A percentile compares a stretch with the other conserved stretches of the same genome.
Evolutionary conservation across 495 filamentous ascomycete species (phyloP).

Genomic region (Daldinia caldariorum): DNA sequence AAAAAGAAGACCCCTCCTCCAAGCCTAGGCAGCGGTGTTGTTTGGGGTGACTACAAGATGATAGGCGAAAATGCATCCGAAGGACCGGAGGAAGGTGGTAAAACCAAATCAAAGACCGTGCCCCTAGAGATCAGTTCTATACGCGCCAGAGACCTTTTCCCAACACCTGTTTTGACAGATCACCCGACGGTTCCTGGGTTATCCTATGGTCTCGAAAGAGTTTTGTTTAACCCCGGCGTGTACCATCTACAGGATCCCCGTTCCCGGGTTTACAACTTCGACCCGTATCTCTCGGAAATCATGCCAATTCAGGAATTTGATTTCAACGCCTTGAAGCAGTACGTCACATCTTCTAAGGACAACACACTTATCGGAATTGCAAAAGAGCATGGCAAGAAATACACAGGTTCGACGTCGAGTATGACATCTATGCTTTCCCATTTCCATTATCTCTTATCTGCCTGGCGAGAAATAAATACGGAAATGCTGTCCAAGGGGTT

Average conservation of each 20-base stretch:
- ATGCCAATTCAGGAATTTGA: constrained; percentile 95
- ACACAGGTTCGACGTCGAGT: constrained; percentile 93
- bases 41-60: constrained; percentile 3
- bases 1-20: neutral
- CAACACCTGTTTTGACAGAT: constrained; percentile 59
- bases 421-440: constrained; percentile 90
- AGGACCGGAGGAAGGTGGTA: constrained; percentile 1
- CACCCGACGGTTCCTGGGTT: constrained; percentile 73
- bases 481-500: constrained; percentile 73
- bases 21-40: neutral
- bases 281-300: constrained; percentile 89
- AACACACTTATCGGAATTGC: constrained; percentile 72
- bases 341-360: constrained; percentile 91
- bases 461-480: constrained; percentile 78
- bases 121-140: constrained; percentile 38
- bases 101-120: neutral
- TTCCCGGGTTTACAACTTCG: constrained; percentile 92
- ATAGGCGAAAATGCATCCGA: constrained; percentile 11
- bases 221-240: constrained; percentile 94
- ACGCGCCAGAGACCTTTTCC: constrained; percentile 40
- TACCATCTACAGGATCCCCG: constrained; percentile 91
- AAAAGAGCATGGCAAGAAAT: constrained; percentile 74
- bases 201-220: constrained; percentile 84
- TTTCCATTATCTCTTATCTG: constrained; percentile 91
- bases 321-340: constrained; percentile 82